Percentiles rank a stretch among this genome's conserved stretches.
phyloP scores from a whole-genome alignment of 495 filamentous ascomycete species.

The Neurospora intermedia region DNA sequence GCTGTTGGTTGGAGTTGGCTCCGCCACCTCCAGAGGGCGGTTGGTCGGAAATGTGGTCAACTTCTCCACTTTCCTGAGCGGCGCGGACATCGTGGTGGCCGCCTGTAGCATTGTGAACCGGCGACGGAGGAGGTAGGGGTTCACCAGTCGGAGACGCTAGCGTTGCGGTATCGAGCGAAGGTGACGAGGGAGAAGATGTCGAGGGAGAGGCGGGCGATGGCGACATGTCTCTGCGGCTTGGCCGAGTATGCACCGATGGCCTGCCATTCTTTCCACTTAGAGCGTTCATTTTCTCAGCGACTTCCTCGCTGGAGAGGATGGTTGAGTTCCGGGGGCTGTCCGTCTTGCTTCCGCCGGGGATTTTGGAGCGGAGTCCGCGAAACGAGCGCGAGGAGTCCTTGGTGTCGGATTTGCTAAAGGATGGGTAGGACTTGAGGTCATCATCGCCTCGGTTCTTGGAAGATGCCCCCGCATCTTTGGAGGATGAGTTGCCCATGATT shows the following conservation, averaged over 20 bases:
- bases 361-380: constrained; percentile 58
- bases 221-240: constrained; percentile 25
- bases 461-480: constrained; percentile 52
- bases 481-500: constrained; percentile 85
- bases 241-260: constrained; percentile 32
- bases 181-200: constrained; percentile 31
- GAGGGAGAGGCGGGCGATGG: constrained; percentile 34
- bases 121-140: constrained; percentile 76
- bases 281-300: constrained; percentile 61
- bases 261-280: constrained; percentile 51
- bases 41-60: constrained; percentile 90
- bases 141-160: constrained; percentile 34
- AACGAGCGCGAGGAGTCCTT: constrained; percentile 88
- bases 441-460: constrained; percentile 27
- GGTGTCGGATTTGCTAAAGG: constrained; percentile 88
- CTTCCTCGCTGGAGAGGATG: constrained; percentile 49
- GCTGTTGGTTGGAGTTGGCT: constrained; percentile 38
- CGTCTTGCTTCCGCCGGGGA: constrained; percentile 46
- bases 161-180: constrained; percentile 23
- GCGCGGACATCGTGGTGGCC: constrained; percentile 70
- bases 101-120: constrained; percentile 61
- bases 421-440: constrained; percentile 68
- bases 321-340: constrained; percentile 76
- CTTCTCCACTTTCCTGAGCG: constrained; percentile 78
- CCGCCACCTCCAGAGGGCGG: constrained; percentile 55